A percentile compares a stretch with the other conserved stretches of the same genome.
These are phyloP conservation scores for Pichia sp. DNA, from an alignment of 1,139 yeast genomes.

Conservation along the genomic window DNA sequence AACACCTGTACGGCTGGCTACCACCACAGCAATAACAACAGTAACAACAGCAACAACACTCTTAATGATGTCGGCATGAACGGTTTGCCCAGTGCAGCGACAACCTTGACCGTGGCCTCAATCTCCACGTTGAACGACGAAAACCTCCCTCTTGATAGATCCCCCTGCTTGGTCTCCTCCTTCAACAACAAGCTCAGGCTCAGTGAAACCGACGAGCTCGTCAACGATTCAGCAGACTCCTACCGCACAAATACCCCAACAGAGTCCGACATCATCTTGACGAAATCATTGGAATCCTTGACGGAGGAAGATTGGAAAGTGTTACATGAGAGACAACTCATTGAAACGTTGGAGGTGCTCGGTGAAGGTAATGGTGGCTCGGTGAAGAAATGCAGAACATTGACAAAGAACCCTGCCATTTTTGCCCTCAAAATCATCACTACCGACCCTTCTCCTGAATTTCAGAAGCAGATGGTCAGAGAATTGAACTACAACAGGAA, in stretches of 20 bases:
- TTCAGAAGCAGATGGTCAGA: slow-evolving; percentile 76
- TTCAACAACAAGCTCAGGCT: slow-evolving; percentile 11
- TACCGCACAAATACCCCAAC: slow-evolving; percentile 12
- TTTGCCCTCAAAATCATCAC: slow-evolving; percentile 88
- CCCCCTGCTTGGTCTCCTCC: slow-evolving; percentile 10
- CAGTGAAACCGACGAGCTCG: slow-evolving; percentile 2
- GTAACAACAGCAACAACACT: not conserved
- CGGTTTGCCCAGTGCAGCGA: slow-evolving; percentile 20
- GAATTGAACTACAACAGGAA: slow-evolving; percentile 84
- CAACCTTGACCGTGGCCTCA: slow-evolving; percentile 17
- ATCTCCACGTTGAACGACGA: slow-evolving; percentile 17
- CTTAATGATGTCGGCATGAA: not conserved
- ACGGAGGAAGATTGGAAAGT: slow-evolving; percentile 77
- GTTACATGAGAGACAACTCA: slow-evolving; percentile 54
- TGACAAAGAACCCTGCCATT: slow-evolving; percentile 46
- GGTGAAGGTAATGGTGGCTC: slow-evolving; percentile 97
- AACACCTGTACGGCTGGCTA: no score
- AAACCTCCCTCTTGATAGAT: not conserved
- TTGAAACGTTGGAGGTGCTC: slow-evolving; percentile 59
- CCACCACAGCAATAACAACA: not conserved
- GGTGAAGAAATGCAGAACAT: slow-evolving; percentile 70
- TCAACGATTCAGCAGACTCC: slow-evolving; percentile 8
- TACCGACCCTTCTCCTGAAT: slow-evolving; percentile 78
- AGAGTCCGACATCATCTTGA: not conserved
- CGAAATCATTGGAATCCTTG: slow-evolving; percentile 31